Evolutionary conservation across 2,329 filamentous ascomycete species (phyloP).

Genomic region (Epichloe sylvatica): DNA sequence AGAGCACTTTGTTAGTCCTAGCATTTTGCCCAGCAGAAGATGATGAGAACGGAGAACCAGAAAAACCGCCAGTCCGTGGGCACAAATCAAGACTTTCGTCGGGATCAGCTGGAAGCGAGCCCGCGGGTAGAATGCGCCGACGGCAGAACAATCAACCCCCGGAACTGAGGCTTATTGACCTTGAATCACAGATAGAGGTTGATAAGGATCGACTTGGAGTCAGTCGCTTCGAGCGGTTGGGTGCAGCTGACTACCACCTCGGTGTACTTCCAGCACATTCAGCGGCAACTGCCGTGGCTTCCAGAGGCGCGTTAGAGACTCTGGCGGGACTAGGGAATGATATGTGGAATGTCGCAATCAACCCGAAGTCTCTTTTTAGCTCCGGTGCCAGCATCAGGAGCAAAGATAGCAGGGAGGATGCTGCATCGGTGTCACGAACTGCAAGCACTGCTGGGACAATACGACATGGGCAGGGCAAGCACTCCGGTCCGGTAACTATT

Average conservation of each 20-base stretch:
- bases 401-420: constrained; percentile 45
- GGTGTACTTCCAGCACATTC: constrained; percentile 63
- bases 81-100: constrained; percentile 31
- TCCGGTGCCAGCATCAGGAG: constrained; percentile 67
- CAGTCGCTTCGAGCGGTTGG: constrained; percentile 73
- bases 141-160: constrained; percentile 77
- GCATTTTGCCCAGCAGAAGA: constrained; percentile 71
- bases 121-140: constrained; percentile 51
- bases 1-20: constrained; percentile 77
- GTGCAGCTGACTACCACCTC: constrained; percentile 84
- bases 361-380: constrained; percentile 74
- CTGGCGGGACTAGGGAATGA: constrained; percentile 59
- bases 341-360: constrained; percentile 83
- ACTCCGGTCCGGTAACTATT: constrained; percentile 21
- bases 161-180: constrained; percentile 81
- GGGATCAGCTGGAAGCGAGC: constrained; percentile 39
- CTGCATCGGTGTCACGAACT: constrained; percentile 31
- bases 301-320: constrained; percentile 61
- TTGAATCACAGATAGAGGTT: constrained; percentile 71
- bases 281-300: constrained; percentile 48
- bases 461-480: constrained; percentile 13
- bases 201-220: constrained; percentile 78
- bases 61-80: constrained; percentile 13
- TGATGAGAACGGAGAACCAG: constrained; percentile 35
- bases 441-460: constrained; percentile 21